Evolutionary conservation across 768 basidiomycete species (phyloP), one percentile per base, ranked within the genome.

Genomic region (Chalciporus sphaerocephalus): DNA sequence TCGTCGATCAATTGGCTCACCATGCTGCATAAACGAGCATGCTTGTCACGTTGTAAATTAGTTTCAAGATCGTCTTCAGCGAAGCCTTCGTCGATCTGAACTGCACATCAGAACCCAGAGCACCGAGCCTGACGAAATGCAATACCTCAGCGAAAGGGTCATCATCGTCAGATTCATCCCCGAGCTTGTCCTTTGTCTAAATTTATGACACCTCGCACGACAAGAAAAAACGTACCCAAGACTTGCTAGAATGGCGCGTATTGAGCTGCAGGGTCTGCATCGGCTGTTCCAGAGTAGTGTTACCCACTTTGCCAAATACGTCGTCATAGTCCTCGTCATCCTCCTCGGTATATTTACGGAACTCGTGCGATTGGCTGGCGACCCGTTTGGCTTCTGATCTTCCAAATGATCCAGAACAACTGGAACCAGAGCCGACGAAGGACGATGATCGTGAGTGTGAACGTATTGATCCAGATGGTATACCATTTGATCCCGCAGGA

Each of bases 311-410:
- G 48, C 80, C 92, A 65, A 98, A 95, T 9, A 97, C 83, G 62
- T 96, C 95, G 38, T 95, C 92, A 57, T 96, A 98, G 60, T 97
- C 92, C 58, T 97, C 85, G 4, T 81, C 88, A 21, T 96, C 90
- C 8, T 81, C 82, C 66, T 95, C 92, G 6, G 88, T 72, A 64
- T 95, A 96, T 61, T 92, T 92, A 17, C 78, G 79, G 51, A 95
- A 84, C 62, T 85, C 88, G 45, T 72, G 71, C 47, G 80, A 75
- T 32, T 32, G 30, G 48, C 73, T 79, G 40, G 73, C 64, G 27
- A 76, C 51, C 47, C 78, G 69, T 48, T 71, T 71, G 2, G 83
- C 80, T 51, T 88, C 86, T 3, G 80, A 73, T 9, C 78, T 74
- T 15, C 88, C 87, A 50, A 85, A 73, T 9, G 89, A 89, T 8